Base-by-base conservation (phyloP, 2,329 filamentous ascomycete genomes). In the Botrytis galanthina region DNA sequence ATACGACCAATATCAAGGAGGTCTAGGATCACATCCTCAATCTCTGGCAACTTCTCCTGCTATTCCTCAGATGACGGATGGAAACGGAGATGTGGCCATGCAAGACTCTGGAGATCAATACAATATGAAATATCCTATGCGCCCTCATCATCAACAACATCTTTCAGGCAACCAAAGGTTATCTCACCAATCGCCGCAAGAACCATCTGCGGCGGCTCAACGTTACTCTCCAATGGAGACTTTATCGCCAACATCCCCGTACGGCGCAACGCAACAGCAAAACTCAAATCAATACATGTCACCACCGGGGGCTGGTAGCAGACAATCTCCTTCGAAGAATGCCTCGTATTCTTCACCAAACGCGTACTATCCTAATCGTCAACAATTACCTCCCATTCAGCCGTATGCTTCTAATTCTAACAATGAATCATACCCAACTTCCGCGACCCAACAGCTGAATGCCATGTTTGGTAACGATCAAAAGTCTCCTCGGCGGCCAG, bases 211-310 rank as follows among this genome's bases (percentile, higher is more conserved):
- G 69, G 93, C 94, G 73, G 93, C 94, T 74, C 93, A 97, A 82
- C 90, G 95, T 81, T 98, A 98, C 84, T 98, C 95, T 64, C 96
- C 95, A 76, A 98, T 98, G 95, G 95, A 97, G 82, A 89, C 90
- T 26, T 85, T 97, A 75, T 94, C 94, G 75, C 93, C 94, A 59
- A 90, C 91, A 48, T 92, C 93, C 73, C 91, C 94, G 48, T 97
- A 97, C 84, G 88, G 89, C 81, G 87, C 84, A 84, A 92, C 85
- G 81, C 89, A 86, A 75, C 89, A 85, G 69, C 69, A 64, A 57
- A 72, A 35, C n/a, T 51, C 71, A 26, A 85, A 86, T 78, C 84
- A 85, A 74, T 87, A 87, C 77, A 82, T 77, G 37, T 79, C 83
- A 64, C 87, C 88, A 76, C 80, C 79, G 32, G 66, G 35, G 18